phyloP scores from a whole-genome alignment of 805 yeast genomes.

The Wickerhamiella vanderwaltii region DNA sequence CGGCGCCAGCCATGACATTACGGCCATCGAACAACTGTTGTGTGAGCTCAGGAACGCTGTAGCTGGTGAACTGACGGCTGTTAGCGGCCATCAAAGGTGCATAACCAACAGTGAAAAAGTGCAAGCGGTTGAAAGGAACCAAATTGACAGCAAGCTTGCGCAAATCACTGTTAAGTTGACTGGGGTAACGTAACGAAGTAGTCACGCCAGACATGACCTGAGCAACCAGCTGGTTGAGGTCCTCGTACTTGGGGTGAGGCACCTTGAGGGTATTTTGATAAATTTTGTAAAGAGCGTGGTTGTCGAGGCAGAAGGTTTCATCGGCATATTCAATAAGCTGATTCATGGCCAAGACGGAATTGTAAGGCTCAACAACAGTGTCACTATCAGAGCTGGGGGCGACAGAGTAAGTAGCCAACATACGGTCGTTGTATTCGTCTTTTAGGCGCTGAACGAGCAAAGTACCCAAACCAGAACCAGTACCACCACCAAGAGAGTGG shows the following conservation, averaged over 20 bases:
- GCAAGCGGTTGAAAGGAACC: slow-evolving; percentile 93
- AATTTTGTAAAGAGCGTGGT: slow-evolving; percentile 85
- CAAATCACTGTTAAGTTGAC: slow-evolving; percentile 86
- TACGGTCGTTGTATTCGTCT: slow-evolving; percentile 90
- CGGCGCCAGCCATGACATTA: slow-evolving; percentile 94
- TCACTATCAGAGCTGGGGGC: slow-evolving; percentile 86
- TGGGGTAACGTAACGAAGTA: slow-evolving; percentile 88
- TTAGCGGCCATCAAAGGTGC: slow-evolving; percentile 83
- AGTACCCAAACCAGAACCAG: slow-evolving; percentile 97
- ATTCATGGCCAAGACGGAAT: slow-evolving; percentile 84
- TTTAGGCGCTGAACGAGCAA: slow-evolving; percentile 71
- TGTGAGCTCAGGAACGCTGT: slow-evolving; percentile 84
- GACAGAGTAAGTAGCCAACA: slow-evolving; percentile 95
- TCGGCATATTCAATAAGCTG: slow-evolving; percentile 86
- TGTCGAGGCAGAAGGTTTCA: slow-evolving; percentile 91
- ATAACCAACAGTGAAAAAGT: slow-evolving; percentile 90
- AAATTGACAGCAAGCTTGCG: slow-evolving; percentile 88
- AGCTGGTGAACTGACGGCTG: slow-evolving; percentile 70
- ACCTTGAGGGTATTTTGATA: slow-evolving; percentile 77
- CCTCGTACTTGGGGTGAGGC: slow-evolving; percentile 64
- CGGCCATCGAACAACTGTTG: slow-evolving; percentile 89
- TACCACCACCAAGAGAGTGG: slow-evolving; percentile 82
- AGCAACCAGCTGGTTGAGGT: slow-evolving; percentile 74
- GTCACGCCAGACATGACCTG: slow-evolving; percentile 94
- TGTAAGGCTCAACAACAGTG: slow-evolving; percentile 91